Evolutionary conservation across 306 rosid genomes (phyloP), one percentile per base, ranked within the genome.

Genomic region (Morella rubra): DNA sequence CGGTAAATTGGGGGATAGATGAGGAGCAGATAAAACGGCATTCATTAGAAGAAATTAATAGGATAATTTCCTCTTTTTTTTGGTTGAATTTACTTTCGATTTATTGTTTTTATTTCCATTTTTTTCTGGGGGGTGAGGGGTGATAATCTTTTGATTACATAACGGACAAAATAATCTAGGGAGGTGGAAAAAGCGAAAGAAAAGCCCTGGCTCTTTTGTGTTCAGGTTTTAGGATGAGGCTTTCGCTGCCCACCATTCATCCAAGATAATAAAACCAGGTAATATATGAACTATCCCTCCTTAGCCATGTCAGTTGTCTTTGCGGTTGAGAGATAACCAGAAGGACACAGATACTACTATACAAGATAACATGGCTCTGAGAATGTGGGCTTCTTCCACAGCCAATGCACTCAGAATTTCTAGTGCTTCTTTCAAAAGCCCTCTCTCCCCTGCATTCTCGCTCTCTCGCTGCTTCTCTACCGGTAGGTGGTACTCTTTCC

Each of bases 351-450:
- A 72, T 44, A 41, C 40, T 41, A 16, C 16, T 41, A 16, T 18
- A 52, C 24, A 55, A 46, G 73, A 40, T 45, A 69, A 22, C 41
- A 93, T 91, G 98, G 97, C 98, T 58, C 90, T 94, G 5, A 89
- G 94, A 86, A 82, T 89, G 89, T 94, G 98, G 98, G 98, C 96
- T 87, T 91, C 97, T 84, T 91, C 97, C 8, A 91, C 98, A 56
- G 96, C 98, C 66, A 90, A 84, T 84, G 94, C 94, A 68, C 93
- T 94, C 89, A 94, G 72, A 80, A 46, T 94, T 72, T 90, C 98
- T 73, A 73, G 77, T 41, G 72, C 90, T 58, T 89, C 91, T 32
- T 32, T 32, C 75, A 91, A 80, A 82, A 22, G 92, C 73, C 84
- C 75, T 73, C 88, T 88, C 79, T 81, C 89, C 10, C 85, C 97